These are phyloP conservation scores for Plantago elongata DNA, from an alignment of 257 asterid genomes.

Conservation along the genomic window DNA sequence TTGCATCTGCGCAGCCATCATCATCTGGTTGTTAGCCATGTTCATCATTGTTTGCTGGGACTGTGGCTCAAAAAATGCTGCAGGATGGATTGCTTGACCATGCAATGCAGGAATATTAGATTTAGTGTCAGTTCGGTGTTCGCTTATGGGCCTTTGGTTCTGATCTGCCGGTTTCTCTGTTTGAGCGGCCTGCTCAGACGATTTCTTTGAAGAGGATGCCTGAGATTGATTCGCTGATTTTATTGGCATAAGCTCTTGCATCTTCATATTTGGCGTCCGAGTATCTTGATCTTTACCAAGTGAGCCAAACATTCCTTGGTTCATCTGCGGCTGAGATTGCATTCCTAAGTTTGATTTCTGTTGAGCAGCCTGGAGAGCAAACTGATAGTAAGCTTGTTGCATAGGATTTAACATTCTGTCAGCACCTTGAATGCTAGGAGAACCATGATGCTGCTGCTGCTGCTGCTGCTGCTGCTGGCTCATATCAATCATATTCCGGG, in stretches of 20 bases:
- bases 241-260: conserved; percentile 59
- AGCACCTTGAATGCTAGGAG: conserved; percentile 76
- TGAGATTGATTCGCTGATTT: conserved; percentile 66
- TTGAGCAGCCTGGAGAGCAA: conserved; percentile 66
- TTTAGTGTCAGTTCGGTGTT: conserved; percentile 58
- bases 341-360: conserved; percentile 66
- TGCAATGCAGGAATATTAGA: conserved; percentile 40
- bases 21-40: conserved; percentile 51
- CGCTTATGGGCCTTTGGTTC: conserved; percentile 46
- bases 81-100: conserved; percentile 55
- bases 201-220: conserved; percentile 65
- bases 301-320: conserved; percentile 61
- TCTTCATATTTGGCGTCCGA: conserved; percentile 55
- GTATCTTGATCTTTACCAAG: conserved; percentile 70
- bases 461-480: conserved; percentile 37
- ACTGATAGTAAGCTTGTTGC: conserved; percentile 86
- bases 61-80: conserved; percentile 51
- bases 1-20: conserved; percentile 91
- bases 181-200: conserved; percentile 47
- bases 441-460: conserved; percentile 56
- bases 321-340: conserved; percentile 77
- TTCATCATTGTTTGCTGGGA: conserved; percentile 61
- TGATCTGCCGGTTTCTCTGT: conserved; percentile 57
- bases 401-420: conserved; percentile 70
- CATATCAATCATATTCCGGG: conserved; percentile 60